Percentiles rank a stretch among this genome's conserved stretches.
These are phyloP conservation scores for Ceriops zippeliana DNA, from an alignment of 345 rosid genomes.

Conservation along the genomic window DNA sequence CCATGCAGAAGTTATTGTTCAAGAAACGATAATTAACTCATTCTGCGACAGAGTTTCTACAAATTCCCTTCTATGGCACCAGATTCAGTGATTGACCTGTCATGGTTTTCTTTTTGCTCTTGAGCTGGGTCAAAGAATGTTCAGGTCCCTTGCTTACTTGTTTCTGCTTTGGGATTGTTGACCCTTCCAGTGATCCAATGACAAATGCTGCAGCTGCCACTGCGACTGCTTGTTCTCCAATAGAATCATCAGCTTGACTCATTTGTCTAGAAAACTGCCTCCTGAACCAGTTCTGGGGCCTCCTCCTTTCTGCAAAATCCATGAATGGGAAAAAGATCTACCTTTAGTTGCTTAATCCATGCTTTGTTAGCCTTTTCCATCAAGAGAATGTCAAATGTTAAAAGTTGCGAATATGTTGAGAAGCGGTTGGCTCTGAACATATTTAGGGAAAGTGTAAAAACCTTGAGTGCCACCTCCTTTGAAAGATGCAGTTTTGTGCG, in stretches of 20 bases:
- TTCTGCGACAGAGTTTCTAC: background rate
- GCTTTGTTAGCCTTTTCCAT: background rate
- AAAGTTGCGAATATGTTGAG: too few species aligned
- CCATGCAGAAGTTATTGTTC: background rate
- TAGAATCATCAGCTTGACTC: conserved; percentile 27
- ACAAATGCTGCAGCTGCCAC: conserved; percentile 55
- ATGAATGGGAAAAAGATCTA: background rate
- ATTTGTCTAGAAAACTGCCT: conserved; percentile 35
- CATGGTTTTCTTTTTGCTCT: conserved; percentile 28
- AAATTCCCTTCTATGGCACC: conserved; percentile 21
- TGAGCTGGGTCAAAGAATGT: conserved; percentile 18
- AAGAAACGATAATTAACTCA: background rate
- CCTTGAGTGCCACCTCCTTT: conserved; percentile 34
- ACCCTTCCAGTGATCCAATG: conserved; percentile 20
- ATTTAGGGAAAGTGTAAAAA: background rate
- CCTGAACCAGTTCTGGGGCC: conserved; percentile 38
- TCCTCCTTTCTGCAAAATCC: conserved; percentile 46
- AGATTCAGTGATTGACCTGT: conserved; percentile 8
- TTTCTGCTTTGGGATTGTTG: conserved; percentile 15
- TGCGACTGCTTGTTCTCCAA: conserved; percentile 31
- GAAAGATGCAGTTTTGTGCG: conserved; percentile 34
- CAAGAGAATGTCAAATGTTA: too few species aligned
- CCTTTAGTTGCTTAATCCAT: background rate
- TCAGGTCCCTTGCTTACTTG: conserved; percentile 6
- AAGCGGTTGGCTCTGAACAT: background rate